Evolutionary conservation across 2,329 filamentous ascomycete genomes (phyloP).

Genomic region (Celoporthe dispersa): DNA sequence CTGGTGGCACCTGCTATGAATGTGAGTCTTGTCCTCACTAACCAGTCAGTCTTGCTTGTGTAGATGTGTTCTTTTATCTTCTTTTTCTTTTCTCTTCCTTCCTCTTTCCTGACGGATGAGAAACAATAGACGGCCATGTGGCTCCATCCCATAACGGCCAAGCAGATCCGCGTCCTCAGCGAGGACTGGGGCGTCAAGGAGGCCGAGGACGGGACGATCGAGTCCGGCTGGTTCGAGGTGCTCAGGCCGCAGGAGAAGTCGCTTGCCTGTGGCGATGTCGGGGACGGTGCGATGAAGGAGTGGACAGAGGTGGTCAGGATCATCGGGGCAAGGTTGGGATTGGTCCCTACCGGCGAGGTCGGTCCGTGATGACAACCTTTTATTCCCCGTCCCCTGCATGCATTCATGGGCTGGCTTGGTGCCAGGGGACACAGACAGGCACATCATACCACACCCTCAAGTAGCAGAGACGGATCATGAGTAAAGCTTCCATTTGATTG

Average conservation of each 20-base stretch:
- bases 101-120: no score
- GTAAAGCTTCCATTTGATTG: not conserved
- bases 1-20: conserved; percentile 63
- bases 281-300: conserved; percentile 80
- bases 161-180: conserved; percentile 71
- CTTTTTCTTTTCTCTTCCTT: no score
- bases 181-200: conserved; percentile 70
- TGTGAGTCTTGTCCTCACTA: conserved; percentile 2
- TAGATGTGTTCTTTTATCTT: conserved; percentile 42
- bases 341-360: conserved; percentile 30
- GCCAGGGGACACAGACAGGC: not conserved
- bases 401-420: not conserved
- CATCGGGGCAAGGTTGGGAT: conserved; percentile 59
- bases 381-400: not conserved
- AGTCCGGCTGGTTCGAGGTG: conserved; percentile 63
- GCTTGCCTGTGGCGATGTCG: conserved; percentile 84
- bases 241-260: conserved; percentile 74
- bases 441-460: not conserved
- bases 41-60: no score
- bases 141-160: conserved; percentile 78
- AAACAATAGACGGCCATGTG: conserved; percentile 67
- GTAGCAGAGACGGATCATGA: not conserved
- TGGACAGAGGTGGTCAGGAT: conserved; percentile 75
- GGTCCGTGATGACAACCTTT: not conserved
- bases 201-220: conserved; percentile 34